Evolutionary conservation across 75 land plant species (phyloP), one percentile per base, ranked within the genome.

Genomic region (Cryptomeria japonica): DNA sequence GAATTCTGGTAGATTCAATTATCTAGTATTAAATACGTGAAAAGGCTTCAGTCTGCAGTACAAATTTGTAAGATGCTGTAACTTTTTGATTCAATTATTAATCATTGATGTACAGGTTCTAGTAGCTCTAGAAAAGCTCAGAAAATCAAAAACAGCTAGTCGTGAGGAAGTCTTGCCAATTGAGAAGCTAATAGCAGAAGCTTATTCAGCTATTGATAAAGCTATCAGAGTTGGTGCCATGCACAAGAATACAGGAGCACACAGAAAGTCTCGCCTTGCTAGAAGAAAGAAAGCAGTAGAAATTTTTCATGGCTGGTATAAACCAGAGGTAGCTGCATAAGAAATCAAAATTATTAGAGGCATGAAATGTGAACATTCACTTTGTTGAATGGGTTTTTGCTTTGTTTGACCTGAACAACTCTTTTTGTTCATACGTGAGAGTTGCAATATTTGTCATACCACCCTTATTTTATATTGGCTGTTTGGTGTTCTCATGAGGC

Each of bases 271-370:
- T 41, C 96, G 99, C 18, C 94, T 96, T 83, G 95, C 99, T 28
- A 90, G 99, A 76, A 95, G 96, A 79, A 97, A 97, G 92, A 95
- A 93, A 87, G 89, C 97, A 39, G 88, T 96, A n/a, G 92, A 91
- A 88, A 93, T 96, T 80, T 95, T 95, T 87, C 96, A 92, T 88
- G 98, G 99, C 86, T 93, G 97, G 98, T 97, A 97, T 85, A 87
- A 89, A 39, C 99, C 97, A 15, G 90, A 87, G 34, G 41, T 94
- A 15, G 55, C 90, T 56, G 91, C 87, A 84, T 89, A 89, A 85
- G 89, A 46, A 82, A 28, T 41, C 10, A 44, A 80, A 13, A 82
- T 46, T 1, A 82, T 39, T 3, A n/a, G 84, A 82, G 34, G 84
- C 47, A 82, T 10, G 31, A 1, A 46, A 28, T 82, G 49, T 46